Conservation (phyloP, 352 stramenopile genomes). For the Chrysophaeum taylorii region DNA sequence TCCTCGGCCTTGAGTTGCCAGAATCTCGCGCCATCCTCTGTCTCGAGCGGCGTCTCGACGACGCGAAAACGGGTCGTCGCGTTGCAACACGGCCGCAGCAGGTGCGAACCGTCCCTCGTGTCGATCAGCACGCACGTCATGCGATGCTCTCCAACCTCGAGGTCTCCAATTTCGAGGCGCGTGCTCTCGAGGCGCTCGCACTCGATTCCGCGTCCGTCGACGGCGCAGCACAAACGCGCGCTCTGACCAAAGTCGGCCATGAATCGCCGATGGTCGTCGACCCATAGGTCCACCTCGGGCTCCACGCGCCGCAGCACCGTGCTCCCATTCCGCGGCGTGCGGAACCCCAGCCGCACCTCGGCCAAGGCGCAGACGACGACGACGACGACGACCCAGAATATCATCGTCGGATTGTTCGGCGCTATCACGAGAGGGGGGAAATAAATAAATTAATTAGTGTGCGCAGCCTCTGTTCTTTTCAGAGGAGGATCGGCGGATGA, state of each 20-base stretch:
- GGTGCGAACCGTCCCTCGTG: background rate
- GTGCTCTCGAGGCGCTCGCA: background rate
- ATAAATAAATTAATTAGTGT: too few relatives aligned
- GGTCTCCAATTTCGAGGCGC: background rate
- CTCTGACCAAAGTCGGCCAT: background rate
- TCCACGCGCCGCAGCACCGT: background rate
- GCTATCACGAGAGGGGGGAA: too few relatives aligned
- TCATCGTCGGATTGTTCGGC: too few relatives aligned
- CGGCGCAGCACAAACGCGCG: background rate
- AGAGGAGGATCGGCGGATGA: too few relatives aligned
- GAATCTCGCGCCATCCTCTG: background rate
- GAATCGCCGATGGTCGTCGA: background rate
- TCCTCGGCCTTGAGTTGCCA: background rate
- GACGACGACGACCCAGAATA: too few relatives aligned
- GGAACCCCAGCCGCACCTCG: background rate
- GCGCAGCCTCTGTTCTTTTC: too few relatives aligned
- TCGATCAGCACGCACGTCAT: background rate
- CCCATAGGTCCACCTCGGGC: constrained; percentile 11
- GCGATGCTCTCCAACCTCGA: background rate
- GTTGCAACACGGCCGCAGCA: background rate
- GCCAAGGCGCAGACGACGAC: background rate
- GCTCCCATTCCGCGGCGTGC: background rate
- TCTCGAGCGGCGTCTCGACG: background rate
- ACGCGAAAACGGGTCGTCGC: background rate
- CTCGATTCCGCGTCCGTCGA: background rate